Percentiles rank a stretch among this genome's conserved stretches.
Conservation (phyloP, 2,329 filamentous ascomycete genomes). For the Nemania diffusa region DNA sequence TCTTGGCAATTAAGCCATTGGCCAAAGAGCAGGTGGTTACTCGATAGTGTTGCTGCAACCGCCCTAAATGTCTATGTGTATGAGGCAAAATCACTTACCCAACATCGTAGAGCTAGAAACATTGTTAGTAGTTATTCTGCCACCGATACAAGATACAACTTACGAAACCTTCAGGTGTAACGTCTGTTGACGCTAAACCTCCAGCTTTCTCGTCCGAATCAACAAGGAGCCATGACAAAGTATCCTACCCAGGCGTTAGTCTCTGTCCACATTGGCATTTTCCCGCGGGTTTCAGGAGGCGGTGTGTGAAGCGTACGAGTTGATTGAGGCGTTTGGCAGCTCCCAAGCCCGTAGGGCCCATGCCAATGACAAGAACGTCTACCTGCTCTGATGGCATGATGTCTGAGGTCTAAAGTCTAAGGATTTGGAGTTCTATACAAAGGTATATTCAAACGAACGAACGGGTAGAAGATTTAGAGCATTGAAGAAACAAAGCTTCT, state of each 20-base stretch:
- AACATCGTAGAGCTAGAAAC: constrained; percentile 89
- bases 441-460: constrained; percentile 16
- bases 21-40: background rate
- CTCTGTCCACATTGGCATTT: constrained; percentile 33
- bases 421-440: constrained; percentile 20
- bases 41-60: background rate
- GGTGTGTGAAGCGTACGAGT: constrained; percentile 72
- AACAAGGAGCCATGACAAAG: constrained; percentile 94
- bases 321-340: constrained; percentile 98
- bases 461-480: constrained; percentile 20
- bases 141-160: constrained; percentile 56
- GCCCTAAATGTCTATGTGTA: background rate
- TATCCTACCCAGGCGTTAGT: constrained; percentile 68
- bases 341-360: constrained; percentile 95
- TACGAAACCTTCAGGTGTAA: constrained; percentile 96
- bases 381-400: constrained; percentile 65
- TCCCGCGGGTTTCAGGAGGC: constrained; percentile 37
- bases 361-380: constrained; percentile 97
- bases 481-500: constrained; percentile 24
- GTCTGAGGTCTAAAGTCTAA: constrained; percentile 27
- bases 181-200: constrained; percentile 94
- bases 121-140: constrained; percentile 36
- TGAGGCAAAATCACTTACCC: constrained; percentile 49
- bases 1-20: background rate
- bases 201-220: constrained; percentile 92